These are phyloP conservation scores for Clonostachys rhizophaga DNA, from an alignment of 2,329 filamentous ascomycete species.

Conservation along the genomic window DNA sequence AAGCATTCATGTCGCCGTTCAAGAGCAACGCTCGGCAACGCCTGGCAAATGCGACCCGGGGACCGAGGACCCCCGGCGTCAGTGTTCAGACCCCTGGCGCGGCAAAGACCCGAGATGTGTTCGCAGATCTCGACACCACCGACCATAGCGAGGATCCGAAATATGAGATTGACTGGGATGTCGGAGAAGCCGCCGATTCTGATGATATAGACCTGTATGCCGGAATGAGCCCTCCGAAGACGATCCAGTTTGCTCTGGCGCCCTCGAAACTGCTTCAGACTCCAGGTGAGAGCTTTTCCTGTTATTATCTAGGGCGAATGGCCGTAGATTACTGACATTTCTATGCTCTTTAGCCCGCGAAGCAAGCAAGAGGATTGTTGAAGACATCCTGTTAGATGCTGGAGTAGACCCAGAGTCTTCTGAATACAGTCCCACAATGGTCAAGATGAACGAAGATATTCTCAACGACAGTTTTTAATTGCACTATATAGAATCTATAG, in stretches of 20 bases:
- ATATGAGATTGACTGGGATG: conserved; percentile 69
- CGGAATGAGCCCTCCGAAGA: conserved; percentile 88
- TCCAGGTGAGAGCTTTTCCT: conserved; percentile 51
- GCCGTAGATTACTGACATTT: conserved; percentile 4
- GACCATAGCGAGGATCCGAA: conserved; percentile 17
- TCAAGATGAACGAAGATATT: conserved; percentile 60
- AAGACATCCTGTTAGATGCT: conserved; percentile 73
- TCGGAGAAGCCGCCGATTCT: conserved; percentile 57
- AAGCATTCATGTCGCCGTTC: conserved; percentile 77
- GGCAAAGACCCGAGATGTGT: conserved; percentile 44
- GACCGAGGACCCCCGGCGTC: conserved; percentile 71
- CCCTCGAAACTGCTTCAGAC: conserved; percentile 76
- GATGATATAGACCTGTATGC: conserved; percentile 58
- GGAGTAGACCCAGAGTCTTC: conserved; percentile 54
- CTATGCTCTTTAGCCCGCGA: conserved; percentile 55
- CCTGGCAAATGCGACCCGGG: conserved; percentile 31
- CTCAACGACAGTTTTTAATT: conserved; percentile 56
- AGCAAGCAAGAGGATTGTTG: conserved; percentile 76
- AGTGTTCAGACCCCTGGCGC: conserved; percentile 74
- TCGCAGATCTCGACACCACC: conserved; percentile 21
- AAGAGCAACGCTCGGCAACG: conserved; percentile 38
- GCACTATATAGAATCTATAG: no score
- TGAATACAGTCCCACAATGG: conserved; percentile 61
- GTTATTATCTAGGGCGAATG: conserved; percentile 6
- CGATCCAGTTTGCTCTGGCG: conserved; percentile 79